These are phyloP conservation scores for Vitellaria paradoxa DNA, from an alignment of 179 eudicot genomes.

Conservation along the genomic window DNA sequence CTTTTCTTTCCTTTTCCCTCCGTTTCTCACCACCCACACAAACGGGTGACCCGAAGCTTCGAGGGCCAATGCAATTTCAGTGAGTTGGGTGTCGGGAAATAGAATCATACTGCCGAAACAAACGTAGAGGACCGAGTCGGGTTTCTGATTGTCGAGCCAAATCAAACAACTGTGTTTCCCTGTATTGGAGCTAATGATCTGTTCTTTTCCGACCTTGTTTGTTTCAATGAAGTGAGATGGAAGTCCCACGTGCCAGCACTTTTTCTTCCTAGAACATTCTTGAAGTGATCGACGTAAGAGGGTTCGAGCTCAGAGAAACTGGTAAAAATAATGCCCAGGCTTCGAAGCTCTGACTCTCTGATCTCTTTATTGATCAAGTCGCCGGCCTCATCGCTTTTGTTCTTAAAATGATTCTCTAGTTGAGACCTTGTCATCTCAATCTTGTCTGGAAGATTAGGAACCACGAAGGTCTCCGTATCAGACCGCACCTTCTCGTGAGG, in stretches of 20 bases:
- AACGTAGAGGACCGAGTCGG: conserved; percentile 34
- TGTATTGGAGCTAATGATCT: not conserved
- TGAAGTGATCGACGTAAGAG: conserved; percentile 31
- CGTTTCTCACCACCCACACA: conserved; percentile 31
- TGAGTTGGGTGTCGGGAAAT: conserved; percentile 31
- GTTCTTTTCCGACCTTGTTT: conserved; percentile 1
- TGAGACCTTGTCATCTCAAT: conserved; percentile 38
- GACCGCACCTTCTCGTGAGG: conserved; percentile 33
- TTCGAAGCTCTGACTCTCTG: conserved; percentile 35
- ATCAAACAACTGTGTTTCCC: conserved; percentile 19
- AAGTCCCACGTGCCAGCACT: conserved; percentile 47
- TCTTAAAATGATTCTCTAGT: conserved; percentile 36
- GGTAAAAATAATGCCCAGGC: conserved; percentile 40
- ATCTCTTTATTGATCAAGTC: conserved; percentile 26
- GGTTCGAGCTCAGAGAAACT: conserved; percentile 40
- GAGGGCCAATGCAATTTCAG: conserved; percentile 38
- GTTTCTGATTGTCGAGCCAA: conserved; percentile 37
- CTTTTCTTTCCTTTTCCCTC: not conserved
- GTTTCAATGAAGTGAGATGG: conserved; percentile 23
- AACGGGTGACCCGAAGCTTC: conserved; percentile 26
- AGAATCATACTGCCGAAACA: conserved; percentile 48
- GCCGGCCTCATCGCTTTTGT: conserved; percentile 19
- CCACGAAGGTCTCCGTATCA: conserved; percentile 34
- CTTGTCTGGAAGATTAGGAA: conserved; percentile 39
- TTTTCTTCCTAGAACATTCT: conserved; percentile 23